These are phyloP conservation scores for Moricandia moricandioides DNA, from an alignment of 345 rosid species.

Conservation along the genomic window DNA sequence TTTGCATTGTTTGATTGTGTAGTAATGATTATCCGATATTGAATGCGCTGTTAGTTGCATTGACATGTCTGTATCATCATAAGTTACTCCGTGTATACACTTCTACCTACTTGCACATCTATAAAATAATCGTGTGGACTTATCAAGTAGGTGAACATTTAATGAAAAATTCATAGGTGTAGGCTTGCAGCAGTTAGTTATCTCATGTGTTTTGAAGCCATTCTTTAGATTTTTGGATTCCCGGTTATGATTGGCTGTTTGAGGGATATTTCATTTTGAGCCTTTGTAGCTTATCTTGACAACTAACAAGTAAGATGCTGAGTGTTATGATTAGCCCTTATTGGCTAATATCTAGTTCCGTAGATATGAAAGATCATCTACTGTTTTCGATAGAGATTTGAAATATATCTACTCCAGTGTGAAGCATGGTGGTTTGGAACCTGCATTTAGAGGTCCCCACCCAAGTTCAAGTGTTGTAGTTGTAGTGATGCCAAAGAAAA, in stretches of 20 bases:
- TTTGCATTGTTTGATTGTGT: conserved; percentile 10
- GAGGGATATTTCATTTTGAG: neutral
- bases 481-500: neutral
- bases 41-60: conserved; percentile 11
- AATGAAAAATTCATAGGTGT: neutral
- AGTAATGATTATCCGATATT: neutral
- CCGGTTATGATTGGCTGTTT: conserved; percentile 8
- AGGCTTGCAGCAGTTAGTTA: neutral
- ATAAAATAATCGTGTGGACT: conserved; percentile 8
- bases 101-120: too few relatives aligned
- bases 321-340: neutral
- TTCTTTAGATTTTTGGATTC: conserved; percentile 13
- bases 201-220: neutral
- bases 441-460: neutral
- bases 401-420: neutral
- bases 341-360: neutral
- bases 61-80: conserved; percentile 18
- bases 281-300: neutral
- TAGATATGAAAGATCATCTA: neutral
- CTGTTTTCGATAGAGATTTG: neutral
- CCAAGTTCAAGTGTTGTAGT: conserved; percentile 9
- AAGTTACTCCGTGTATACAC: neutral
- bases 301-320: conserved; percentile 1
- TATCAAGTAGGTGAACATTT: conserved; percentile 19
- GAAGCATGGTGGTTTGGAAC: neutral